These are phyloP conservation scores for Torulaspora microellipsoides DNA, from an alignment of 805 yeast species.

Conservation along the genomic window DNA sequence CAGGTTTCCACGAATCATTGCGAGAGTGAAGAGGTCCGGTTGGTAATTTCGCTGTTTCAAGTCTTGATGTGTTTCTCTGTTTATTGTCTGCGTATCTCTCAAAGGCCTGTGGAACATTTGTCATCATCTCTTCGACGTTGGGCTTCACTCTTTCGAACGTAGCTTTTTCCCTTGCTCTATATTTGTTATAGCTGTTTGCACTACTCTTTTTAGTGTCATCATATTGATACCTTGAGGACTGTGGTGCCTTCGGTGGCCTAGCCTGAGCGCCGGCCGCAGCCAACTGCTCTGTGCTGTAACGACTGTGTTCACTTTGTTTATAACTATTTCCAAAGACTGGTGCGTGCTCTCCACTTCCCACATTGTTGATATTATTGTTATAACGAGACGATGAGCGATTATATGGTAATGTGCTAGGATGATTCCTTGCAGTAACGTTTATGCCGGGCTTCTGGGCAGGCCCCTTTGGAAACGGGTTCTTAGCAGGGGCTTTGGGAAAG, in stretches of 20 bases:
- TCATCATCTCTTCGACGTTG: not conserved
- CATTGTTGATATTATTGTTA: not conserved
- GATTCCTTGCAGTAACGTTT: not conserved
- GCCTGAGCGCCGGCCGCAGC: not conserved
- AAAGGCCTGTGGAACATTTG: not conserved
- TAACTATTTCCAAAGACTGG: conserved; percentile 3
- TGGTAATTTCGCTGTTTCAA: not conserved
- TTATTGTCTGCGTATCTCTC: conserved; percentile 1
- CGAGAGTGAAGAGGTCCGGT: conserved; percentile 4
- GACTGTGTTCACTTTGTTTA: not conserved
- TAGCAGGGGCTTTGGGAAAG: conserved; percentile 11
- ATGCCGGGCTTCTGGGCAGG: conserved; percentile 9
- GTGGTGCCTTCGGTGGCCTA: conserved; percentile 7
- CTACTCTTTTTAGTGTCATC: conserved; percentile 2
- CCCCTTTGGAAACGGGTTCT: conserved; percentile 10
- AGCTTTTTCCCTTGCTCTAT: not conserved
- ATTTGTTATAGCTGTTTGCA: conserved; percentile 1
- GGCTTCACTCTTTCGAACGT: conserved; percentile 3
- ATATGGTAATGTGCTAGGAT: not conserved
- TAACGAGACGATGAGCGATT: conserved; percentile 9
- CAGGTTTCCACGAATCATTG: not conserved
- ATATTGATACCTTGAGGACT: conserved; percentile 10
- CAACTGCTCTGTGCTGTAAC: not conserved
- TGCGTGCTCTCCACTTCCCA: not conserved
- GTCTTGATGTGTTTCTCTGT: not conserved